These are phyloP conservation scores for Aspergillus sclerotialis DNA, from an alignment of 2,329 filamentous ascomycete species.

Conservation along the genomic window DNA sequence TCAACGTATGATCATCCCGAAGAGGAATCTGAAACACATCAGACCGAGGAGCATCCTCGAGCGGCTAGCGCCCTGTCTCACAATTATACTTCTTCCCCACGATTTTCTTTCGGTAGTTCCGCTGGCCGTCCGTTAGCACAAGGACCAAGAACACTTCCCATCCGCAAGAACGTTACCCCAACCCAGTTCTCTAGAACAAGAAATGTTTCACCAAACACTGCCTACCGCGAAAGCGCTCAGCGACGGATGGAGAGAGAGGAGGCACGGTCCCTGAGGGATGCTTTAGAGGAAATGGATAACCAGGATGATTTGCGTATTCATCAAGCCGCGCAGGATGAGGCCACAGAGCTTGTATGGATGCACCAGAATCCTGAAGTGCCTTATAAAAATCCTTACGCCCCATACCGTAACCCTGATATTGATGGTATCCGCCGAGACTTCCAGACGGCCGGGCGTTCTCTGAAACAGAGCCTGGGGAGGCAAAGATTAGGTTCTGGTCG, in stretches of 20 bases:
- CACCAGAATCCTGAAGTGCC: conserved; percentile 50
- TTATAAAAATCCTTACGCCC: conserved; percentile 42
- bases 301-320: conserved; percentile 49
- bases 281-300: conserved; percentile 53
- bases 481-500: conserved; percentile 4
- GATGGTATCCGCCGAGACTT: conserved; percentile 37
- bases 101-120: conserved; percentile 19
- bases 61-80: conserved; percentile 34
- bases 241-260: conserved; percentile 54
- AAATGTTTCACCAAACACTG: conserved; percentile 29
- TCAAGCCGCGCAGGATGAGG: conserved; percentile 54
- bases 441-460: conserved; percentile 36
- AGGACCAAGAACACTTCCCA: conserved; percentile 24
- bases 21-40: conserved; percentile 10
- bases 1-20: conserved; percentile 25
- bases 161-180: conserved; percentile 32
- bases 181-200: conserved; percentile 23
- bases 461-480: conserved; percentile 31
- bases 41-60: conserved; percentile 23
- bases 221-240: conserved; percentile 49
- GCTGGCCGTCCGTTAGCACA: conserved; percentile 33
- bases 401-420: conserved; percentile 40
- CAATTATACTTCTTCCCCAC: conserved; percentile 28
- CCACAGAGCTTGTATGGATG: conserved; percentile 58
- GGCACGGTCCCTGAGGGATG: conserved; percentile 48